A percentile compares a stretch with the other conserved stretches of the same genome.
phyloP scores from a whole-genome alignment of 164 flowering plant genomes.

The Protea cynaroides region DNA sequence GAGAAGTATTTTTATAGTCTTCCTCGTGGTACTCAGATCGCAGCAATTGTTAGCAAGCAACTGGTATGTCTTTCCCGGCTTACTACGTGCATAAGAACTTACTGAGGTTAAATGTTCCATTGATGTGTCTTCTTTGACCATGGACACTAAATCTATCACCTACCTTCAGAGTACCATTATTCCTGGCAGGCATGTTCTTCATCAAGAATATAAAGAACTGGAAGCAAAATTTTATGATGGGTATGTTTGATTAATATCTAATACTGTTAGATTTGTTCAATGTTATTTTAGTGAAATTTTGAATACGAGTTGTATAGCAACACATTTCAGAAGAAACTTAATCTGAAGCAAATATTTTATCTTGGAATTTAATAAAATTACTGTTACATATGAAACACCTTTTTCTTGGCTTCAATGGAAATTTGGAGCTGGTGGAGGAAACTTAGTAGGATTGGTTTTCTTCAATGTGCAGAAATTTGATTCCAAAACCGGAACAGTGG shows the following conservation, averaged over 20 bases:
- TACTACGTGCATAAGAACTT: neutral
- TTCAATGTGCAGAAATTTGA: constrained; percentile 53
- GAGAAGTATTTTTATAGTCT: constrained; percentile 86
- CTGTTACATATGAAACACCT: too few species aligned
- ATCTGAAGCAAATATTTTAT: too few species aligned
- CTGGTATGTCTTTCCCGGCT: constrained; percentile 28
- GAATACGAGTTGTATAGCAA: too few species aligned
- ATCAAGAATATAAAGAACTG: constrained; percentile 54
- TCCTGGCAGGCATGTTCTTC: constrained; percentile 67
- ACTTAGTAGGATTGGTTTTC: neutral
- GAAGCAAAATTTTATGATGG: constrained; percentile 70
- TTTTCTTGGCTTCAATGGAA: too few species aligned
- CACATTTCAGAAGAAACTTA: too few species aligned
- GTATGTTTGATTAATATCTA: constrained; percentile 33
- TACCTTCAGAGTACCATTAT: constrained; percentile 64
- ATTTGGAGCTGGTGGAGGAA: neutral
- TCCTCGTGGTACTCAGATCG: constrained; percentile 91
- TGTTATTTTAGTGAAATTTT: too few species aligned
- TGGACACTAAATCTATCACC: neutral
- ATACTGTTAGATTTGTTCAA: neutral
- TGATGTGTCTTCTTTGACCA: neutral
- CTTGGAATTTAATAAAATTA: too few species aligned
- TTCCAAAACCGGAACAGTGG: constrained; percentile 93
- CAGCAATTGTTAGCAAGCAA: constrained; percentile 86
- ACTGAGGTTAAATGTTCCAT: neutral